Base-by-base conservation (phyloP, 345 rosid species). In the Gynandropsis gynandra region DNA sequence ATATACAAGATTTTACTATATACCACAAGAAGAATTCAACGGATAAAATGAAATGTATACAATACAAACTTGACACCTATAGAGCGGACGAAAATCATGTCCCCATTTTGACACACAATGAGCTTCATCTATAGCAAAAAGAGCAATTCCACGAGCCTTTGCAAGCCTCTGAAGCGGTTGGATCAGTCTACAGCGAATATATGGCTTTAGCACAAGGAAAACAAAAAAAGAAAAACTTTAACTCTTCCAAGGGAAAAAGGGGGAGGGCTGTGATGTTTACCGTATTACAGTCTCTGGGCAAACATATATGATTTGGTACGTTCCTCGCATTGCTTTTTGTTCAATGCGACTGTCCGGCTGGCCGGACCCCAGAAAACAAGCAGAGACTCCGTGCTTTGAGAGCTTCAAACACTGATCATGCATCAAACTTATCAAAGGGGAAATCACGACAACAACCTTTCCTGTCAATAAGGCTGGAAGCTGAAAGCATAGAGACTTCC, bases 61-160 rank as follows among this genome's bases (percentile, higher is more conserved):
- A 33, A 33, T 33, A 8, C 7, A 33, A 31, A 10, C 52, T n/a
- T n/a, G n/a, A 17, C 44, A 85, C 97, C 97, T 69, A 63, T 83
- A 89, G 62, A 73, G 78, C 3, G 87, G 93, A 40, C 95, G 87
- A 69, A 89, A 89, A 70, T 85, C 87, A 74, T 89, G 95, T 62
- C 97, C 95, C 97, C 97, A 89, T 59, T 85, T 85, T 36, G 97
- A 89, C 61, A 89, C 83, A 60, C 97, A 89, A 61, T 89, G 97
- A 4, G 58, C 97, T 67, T 89, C 95, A 62, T 89, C 97, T 50
- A 89, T 74, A 11, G 97, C 97, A 79, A 85, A 89, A 61, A 89
- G 66, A 34, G 87, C 72, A 37, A 89, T 83, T 47, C 97, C 97
- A 42, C 72, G 84, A 51, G 63, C 64, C 67, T 79, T 70, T 52